Conservation (phyloP, 257 asterid genomes). For the Solanum ossicruentum region DNA sequence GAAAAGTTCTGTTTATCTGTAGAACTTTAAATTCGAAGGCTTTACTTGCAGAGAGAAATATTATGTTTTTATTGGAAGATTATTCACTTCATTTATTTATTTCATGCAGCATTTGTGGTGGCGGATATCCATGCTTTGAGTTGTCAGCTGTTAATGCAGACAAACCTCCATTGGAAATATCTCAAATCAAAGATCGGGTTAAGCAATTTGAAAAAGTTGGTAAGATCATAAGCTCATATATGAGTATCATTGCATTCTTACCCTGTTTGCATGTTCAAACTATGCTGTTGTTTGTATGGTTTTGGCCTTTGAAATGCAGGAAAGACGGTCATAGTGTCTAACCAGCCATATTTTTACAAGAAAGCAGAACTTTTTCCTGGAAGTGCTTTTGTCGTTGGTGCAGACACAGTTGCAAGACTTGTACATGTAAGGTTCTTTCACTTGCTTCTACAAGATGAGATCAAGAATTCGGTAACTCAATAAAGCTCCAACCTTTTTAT, state of each 20-base stretch:
- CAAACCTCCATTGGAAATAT: conserved; percentile 71
- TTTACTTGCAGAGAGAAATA: neutral
- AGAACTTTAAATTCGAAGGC: neutral
- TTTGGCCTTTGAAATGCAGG: conserved; percentile 35
- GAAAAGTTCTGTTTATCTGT: neutral
- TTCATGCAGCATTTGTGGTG: conserved; percentile 72
- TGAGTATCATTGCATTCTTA: neutral
- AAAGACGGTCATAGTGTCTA: conserved; percentile 74
- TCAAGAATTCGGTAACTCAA: neutral
- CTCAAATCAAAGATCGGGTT: conserved; percentile 72
- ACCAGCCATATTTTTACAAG: conserved; percentile 93
- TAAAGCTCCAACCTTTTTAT: neutral
- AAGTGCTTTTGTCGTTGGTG: conserved; percentile 86
- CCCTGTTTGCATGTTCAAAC: neutral
- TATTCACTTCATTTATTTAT: neutral
- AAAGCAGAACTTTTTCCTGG: conserved; percentile 95
- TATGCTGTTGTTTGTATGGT: neutral
- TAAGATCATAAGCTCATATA: conserved; percentile 21
- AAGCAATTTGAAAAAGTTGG: conserved; percentile 77
- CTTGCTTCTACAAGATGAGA: neutral
- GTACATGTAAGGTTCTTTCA: conserved; percentile 47
- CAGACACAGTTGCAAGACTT: conserved; percentile 82
- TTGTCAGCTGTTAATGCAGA: conserved; percentile 91
- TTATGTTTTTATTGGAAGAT: neutral
- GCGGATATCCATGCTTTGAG: conserved; percentile 93